Evolutionary conservation across 2,329 filamentous ascomycete genomes (phyloP).

Genomic region (Botryotinia globosa): DNA sequence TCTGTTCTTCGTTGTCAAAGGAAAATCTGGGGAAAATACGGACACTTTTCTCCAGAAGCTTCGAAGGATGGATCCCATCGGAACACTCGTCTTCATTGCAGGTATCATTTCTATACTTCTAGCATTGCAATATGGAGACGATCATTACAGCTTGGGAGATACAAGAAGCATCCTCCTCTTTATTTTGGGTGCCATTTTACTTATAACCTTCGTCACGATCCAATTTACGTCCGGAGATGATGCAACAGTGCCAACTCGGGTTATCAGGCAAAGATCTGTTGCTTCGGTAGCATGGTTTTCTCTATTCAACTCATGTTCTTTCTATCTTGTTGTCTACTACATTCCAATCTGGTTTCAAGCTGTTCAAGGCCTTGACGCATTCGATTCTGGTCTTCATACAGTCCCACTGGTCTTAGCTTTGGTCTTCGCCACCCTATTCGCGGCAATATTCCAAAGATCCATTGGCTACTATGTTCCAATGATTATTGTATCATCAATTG

Average conservation of each 20-base stretch:
- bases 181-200: slow-evolving; percentile 35
- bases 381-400: slow-evolving; percentile 42
- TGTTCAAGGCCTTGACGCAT: slow-evolving; percentile 41
- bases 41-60: slow-evolving; percentile 17
- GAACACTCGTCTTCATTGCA: slow-evolving; percentile 38
- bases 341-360: slow-evolving; percentile 50
- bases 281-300: slow-evolving; percentile 37
- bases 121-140: slow-evolving; percentile 40
- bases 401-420: slow-evolving; percentile 40
- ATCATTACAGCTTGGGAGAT: slow-evolving; percentile 37
- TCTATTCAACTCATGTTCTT: slow-evolving; percentile 35
- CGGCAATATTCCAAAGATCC: slow-evolving; percentile 36
- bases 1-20: slow-evolving; percentile 9
- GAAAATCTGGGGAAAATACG: neutral
- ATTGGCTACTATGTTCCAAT: slow-evolving; percentile 34
- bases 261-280: slow-evolving; percentile 42
- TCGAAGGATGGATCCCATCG: slow-evolving; percentile 37
- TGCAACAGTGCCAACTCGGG: slow-evolving; percentile 42
- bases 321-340: slow-evolving; percentile 48
- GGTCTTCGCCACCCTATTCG: slow-evolving; percentile 36
- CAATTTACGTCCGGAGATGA: slow-evolving; percentile 40
- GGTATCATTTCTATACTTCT: slow-evolving; percentile 37
- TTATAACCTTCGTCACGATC: slow-evolving; percentile 34
- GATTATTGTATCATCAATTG: slow-evolving; percentile 30
- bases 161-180: slow-evolving; percentile 41